Percentiles rank a stretch among this genome's conserved stretches.
These are phyloP conservation scores for Leptodontidium sp. DNA, from an alignment of 2,329 filamentous ascomycete genomes.

Conservation along the genomic window DNA sequence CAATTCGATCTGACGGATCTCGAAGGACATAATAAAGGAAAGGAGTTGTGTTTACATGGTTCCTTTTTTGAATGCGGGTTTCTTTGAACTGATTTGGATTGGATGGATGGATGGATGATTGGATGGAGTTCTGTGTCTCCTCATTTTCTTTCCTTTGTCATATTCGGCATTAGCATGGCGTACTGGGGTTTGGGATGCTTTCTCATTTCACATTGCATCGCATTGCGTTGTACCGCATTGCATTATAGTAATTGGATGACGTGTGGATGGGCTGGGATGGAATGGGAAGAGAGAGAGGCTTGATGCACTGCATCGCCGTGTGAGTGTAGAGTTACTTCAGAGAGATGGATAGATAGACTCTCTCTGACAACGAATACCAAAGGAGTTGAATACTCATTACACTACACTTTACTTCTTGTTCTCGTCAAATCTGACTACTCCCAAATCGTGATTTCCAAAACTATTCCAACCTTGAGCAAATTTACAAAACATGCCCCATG, in stretches of 20 bases:
- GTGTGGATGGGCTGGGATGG: not conserved
- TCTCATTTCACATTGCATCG: not conserved
- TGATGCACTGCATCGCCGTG: slow-evolving; percentile 21
- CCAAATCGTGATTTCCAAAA: not conserved
- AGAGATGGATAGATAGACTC: not conserved
- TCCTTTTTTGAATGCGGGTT: not conserved
- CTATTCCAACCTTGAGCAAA: too few species aligned
- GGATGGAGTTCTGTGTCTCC: not conserved
- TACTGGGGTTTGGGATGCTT: not conserved
- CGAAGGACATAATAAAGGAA: slow-evolving; percentile 2
- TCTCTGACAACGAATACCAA: slow-evolving; percentile 1
- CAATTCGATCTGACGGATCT: not conserved
- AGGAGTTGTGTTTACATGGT: not conserved
- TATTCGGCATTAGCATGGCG: slow-evolving; percentile 21
- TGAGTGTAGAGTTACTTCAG: not conserved
- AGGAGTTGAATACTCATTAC: slow-evolving; percentile 15
- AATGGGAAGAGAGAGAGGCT: slow-evolving; percentile 2
- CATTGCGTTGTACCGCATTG: slow-evolving; percentile 8
- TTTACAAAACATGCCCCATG: not conserved
- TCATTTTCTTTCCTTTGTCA: not conserved
- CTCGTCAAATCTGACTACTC: not conserved
- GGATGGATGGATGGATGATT: not conserved
- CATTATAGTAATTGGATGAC: slow-evolving; percentile 16
- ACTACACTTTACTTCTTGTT: not conserved
- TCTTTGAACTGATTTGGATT: not conserved